Conservation (phyloP, 2,329 filamentous ascomycete species). For the Elsinoe ampelina region DNA sequence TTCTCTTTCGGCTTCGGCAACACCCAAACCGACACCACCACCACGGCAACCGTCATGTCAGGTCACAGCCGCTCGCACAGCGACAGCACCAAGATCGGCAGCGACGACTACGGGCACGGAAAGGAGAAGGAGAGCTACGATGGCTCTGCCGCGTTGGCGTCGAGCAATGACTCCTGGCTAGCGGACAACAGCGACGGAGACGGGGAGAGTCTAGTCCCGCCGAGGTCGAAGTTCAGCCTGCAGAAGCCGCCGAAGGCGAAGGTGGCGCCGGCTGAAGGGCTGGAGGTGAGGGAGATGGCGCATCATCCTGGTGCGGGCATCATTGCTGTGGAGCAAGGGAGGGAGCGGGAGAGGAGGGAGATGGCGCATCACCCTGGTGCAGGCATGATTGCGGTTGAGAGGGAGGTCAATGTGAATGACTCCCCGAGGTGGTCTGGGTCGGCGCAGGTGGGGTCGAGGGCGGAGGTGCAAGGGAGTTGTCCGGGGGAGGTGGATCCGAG, state of each 20-base stretch:
- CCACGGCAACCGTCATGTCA: background rate
- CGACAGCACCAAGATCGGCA: conserved; percentile 2
- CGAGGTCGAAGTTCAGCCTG: background rate
- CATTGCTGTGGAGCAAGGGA: background rate
- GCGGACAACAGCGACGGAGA: background rate
- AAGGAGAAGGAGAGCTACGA: background rate
- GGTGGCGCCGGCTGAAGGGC: background rate
- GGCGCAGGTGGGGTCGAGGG: background rate
- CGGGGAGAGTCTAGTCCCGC: background rate
- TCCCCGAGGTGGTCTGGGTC: background rate
- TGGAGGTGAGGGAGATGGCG: conserved; percentile 1
- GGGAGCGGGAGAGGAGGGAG: background rate
- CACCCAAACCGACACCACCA: background rate
- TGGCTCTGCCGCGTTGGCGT: background rate
- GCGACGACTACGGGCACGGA: background rate
- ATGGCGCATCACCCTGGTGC: conserved; percentile 3
- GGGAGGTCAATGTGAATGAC: background rate
- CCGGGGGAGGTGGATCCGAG: background rate
- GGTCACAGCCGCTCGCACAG: background rate
- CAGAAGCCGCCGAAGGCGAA: background rate
- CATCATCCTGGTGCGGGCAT: conserved; percentile 2
- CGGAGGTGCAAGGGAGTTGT: background rate
- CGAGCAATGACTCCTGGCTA: background rate
- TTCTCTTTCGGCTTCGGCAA: conserved; percentile 7
- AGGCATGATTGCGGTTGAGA: conserved; percentile 1